Base-by-base conservation (phyloP, 169 alveolate species). In the Cryptosporidium parvum region DNA sequence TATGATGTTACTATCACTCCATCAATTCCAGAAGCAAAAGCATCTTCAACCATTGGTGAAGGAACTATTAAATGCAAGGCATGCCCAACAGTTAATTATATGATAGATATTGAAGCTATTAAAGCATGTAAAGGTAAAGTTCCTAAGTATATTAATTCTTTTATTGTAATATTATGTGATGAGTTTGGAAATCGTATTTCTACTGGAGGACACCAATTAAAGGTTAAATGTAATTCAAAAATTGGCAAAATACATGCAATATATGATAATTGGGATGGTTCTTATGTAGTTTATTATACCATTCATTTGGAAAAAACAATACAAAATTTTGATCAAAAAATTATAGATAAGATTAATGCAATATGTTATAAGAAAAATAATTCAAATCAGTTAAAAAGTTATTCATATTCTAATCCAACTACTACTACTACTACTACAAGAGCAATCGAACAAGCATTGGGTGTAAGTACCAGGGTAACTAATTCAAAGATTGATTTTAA, bases 131-230 rank as follows among this genome's bases (percentile, higher is more conserved):
- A 45, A 8, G 89, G 89, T 26, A 35, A 44, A 48, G 68, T 80
- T 80, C 89, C 89, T 0, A 58, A 44, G 26, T 80, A 80, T 16
- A 80, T 80, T 1, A 80, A 80, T 65, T 80, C 89, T 12, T 80
- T 80, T 65, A 80, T 80, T 61, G 89, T 80, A n/a, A 65, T 80
- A 23, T 29, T 80, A 29, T 53, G 89, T 33, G 89, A 80, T 80
- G 89, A 80, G 75, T 80, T 62, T 80, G 89, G 89, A 21, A 92
- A 92, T 69, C 85, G 93, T 53, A 85, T 92, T 21, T 56, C 85
- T 21, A 72, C 86, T 18, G 94, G 94, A 18, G 92, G 92, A 8
- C 93, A 92, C 71, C 72, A 85, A 45, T 29, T 92, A 52, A 73
- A 73, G 26, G 94, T 75, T 21, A 68, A 59, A 31, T 92, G 73